phyloP scores from a whole-genome alignment of 768 basidiomycete genomes.

The Mycena galericulata region DNA sequence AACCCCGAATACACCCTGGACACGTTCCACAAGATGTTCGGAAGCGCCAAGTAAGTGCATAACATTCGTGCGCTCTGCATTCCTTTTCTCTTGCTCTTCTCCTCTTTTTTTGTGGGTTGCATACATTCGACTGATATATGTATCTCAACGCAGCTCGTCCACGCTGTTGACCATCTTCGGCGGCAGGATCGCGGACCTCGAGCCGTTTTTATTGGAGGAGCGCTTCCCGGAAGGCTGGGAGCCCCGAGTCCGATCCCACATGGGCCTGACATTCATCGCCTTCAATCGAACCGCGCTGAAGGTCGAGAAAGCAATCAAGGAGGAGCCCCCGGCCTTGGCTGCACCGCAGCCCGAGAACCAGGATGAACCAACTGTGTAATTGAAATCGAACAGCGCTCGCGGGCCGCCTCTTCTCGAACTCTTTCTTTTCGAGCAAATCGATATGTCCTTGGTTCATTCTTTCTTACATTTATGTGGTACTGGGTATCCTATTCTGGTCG shows the following conservation, averaged over 20 bases:
- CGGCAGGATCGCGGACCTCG: conserved; percentile 67
- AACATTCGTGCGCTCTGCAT: background rate
- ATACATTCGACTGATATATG: background rate
- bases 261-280: conserved; percentile 68
- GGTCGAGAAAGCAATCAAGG: conserved; percentile 54
- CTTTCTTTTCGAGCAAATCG: too few species aligned
- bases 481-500: too few species aligned
- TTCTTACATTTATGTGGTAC: too few species aligned
- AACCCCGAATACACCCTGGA: conserved; percentile 71
- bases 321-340: conserved; percentile 17
- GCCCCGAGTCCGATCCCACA: conserved; percentile 61
- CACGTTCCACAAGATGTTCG: conserved; percentile 69
- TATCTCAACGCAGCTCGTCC: conserved; percentile 57
- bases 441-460: too few species aligned
- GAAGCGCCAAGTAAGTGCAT: conserved; percentile 69
- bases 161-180: conserved; percentile 77
- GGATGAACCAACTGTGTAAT: too few species aligned
- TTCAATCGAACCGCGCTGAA: conserved; percentile 64
- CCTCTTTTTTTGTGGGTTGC: background rate
- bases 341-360: too few species aligned
- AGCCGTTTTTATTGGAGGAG: conserved; percentile 72
- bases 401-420: too few species aligned
- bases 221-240: conserved; percentile 81
- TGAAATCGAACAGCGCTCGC: too few species aligned
- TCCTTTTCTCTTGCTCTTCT: background rate